Conservation (phyloP, 441 rosid species). For the Geranium incanum region DNA sequence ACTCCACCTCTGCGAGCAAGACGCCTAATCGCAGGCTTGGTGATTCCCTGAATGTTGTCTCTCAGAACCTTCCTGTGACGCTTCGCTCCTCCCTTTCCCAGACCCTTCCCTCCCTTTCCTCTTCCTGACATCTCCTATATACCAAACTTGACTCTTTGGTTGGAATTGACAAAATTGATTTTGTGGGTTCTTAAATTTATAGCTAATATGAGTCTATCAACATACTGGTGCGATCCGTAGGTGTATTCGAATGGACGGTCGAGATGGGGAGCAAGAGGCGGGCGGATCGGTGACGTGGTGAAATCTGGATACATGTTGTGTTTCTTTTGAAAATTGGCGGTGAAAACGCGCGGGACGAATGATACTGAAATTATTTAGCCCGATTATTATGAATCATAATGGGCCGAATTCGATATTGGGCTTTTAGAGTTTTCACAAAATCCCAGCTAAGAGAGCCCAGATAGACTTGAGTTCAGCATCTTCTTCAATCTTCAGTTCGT, state of each 20-base stretch:
- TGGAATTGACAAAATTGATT: not conserved
- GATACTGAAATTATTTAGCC: not conserved
- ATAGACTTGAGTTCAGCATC: not conserved
- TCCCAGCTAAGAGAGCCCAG: not conserved
- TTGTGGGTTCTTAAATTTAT: not conserved
- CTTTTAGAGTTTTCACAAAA: not conserved
- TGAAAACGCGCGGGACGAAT: not conserved
- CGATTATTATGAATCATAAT: not conserved
- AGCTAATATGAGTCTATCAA: not conserved
- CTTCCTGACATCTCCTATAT: conserved; percentile 20
- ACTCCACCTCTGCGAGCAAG: no score
- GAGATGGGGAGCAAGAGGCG: not conserved
- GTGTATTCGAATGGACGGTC: not conserved
- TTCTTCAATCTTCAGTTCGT: not conserved
- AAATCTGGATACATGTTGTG: not conserved
- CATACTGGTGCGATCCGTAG: not conserved
- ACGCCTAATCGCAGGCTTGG: no score
- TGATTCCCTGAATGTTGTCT: no score
- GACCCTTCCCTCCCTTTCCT: conserved; percentile 4
- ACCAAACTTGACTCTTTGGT: no score
- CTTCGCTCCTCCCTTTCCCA: no score
- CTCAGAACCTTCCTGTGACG: no score
- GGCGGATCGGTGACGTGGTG: conserved; percentile 1
- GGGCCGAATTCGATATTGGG: not conserved
- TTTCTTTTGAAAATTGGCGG: not conserved